Base-by-base conservation (phyloP, 176 grass and related monocot genomes). In the Lolium rigidum region DNA sequence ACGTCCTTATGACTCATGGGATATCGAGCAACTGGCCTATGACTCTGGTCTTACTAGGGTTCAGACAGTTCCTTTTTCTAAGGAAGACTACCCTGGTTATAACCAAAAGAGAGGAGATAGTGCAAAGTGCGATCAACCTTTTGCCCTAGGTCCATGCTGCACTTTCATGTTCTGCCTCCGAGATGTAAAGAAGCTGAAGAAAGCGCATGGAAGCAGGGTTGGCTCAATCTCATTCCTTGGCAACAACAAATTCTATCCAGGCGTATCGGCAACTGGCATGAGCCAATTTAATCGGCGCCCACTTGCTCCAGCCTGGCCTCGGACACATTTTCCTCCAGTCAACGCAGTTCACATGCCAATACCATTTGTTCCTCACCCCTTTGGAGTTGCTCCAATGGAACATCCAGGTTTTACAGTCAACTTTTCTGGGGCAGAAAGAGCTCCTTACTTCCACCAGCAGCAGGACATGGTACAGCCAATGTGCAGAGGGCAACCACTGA, bases 61-160 rank as follows among this genome's bases (percentile, higher is more conserved):
- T 14, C 54, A 24, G 1, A 60, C 21, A 21, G 52, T 73, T 76
- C 1, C 3, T 54, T 95, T 95, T 10, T 74, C n/a, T 0, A 95
- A 62, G 11, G 77, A 87, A 22, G 86, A 93, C 0, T 95, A 91
- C 61, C 91, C 86, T 16, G 88, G 91, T 39, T 95, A 95, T 61
- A 84, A 74, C 31, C 90, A 93, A 55, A 95, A 93, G 81, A 93
- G 93, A 79, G 93, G 93, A 28, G 86, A 87, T 79, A 59, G 81
- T 18, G 4, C 39, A 18, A 82, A 41, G 16, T 91, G 86, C 4
- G 91, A 95, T 37, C 6, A 85, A 22, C 39, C 83, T 39, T 95
- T 95, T 43, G 2, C 0, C 52, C 26, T 95, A 24, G 88, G 88
- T 22, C 11, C 22, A 28, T 89, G 83, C 80, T 85, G 65, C 83